A percentile compares a stretch with the other conserved stretches of the same genome.
These are phyloP conservation scores for Terana coerulea DNA, from an alignment of 768 basidiomycete species.

Conservation along the genomic window DNA sequence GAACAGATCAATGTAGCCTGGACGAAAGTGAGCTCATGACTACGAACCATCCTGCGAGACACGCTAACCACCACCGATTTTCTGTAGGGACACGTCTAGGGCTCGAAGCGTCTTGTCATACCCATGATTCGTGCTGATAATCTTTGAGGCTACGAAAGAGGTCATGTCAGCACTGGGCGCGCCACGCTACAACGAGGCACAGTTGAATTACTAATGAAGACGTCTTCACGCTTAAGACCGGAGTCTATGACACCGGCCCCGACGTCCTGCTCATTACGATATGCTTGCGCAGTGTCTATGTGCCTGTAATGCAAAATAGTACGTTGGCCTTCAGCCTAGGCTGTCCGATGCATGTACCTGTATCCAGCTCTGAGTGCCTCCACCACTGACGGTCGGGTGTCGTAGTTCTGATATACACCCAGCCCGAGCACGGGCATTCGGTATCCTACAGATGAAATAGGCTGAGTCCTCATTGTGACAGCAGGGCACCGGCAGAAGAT, in stretches of 20 bases:
- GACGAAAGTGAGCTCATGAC: neutral
- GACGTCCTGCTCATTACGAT: conserved; percentile 65
- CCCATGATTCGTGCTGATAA: conserved; percentile 57
- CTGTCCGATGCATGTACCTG: conserved; percentile 25
- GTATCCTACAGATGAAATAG: conserved; percentile 28
- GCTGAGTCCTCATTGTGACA: too few relatives aligned
- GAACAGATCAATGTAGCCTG: conserved; percentile 45
- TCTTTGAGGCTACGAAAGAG: conserved; percentile 57
- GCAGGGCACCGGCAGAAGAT: neutral
- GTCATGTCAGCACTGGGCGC: neutral
- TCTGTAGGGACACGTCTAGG: conserved; percentile 57
- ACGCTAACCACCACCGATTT: conserved; percentile 50
- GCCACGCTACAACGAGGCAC: too few relatives aligned
- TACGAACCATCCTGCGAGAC: conserved; percentile 1
- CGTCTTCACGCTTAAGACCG: conserved; percentile 48
- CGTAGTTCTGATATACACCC: conserved; percentile 68
- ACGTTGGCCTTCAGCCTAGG: neutral
- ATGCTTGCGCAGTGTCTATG: conserved; percentile 70
- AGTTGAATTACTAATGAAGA: conserved; percentile 65
- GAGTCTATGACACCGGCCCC: conserved; percentile 56
- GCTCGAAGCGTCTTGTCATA: conserved; percentile 61
- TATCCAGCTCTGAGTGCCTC: conserved; percentile 69
- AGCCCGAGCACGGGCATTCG: conserved; percentile 67
- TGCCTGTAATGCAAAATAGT: conserved; percentile 35
- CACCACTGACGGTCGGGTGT: conserved; percentile 48